Evolutionary conservation across 1,284 basidiomycete genomes (phyloP), one percentile per base, ranked within the genome.

Genomic region (Melampsora americana): DNA sequence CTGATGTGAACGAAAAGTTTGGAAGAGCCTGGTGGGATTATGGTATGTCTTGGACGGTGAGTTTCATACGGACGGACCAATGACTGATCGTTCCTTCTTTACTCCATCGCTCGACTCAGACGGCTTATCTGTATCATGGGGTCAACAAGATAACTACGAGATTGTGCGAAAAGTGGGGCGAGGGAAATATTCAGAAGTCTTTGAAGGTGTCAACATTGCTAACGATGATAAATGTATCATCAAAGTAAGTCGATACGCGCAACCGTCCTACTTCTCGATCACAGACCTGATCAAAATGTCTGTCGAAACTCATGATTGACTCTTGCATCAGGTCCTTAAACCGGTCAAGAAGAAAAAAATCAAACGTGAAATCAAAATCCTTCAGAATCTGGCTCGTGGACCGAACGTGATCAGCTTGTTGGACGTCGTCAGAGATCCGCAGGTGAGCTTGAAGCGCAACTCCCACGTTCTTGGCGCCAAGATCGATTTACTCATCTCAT

Each of bases 271-370:
- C 20, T 39, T 53, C 35, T 39, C 18, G 9, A 16, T 50, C 28
- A 42, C 26, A 30, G 26, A 20, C 39, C 20, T 60, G n/a, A 42
- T 68, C 42, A 28, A 48, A 28, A 30, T 14, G n/a, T 18, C n/a
- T 66, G 7, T 66, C 35, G 3, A 9, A 18, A n/a, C 20, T 30
- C 18, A 30, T 20, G 12, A 1, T 23, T 56, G 20, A n/a, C n/a
- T 56, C 53, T 56, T 23, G n/a, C n/a, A n/a, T 66, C 28, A 69
- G 69, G 95, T 98, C 67, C 87, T 99, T 79, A 99, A 99, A 85
- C 96, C 96, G 0, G 95, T 99, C 67, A 98, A 99, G 87, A 98
- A 98, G 88, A 98, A 98, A 89, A 99, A 99, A 86, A 98, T 99
- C 85, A 98, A 98, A 86, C 88, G 95, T 78, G 95, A 99, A 86